Base-by-base conservation (phyloP, 768 basidiomycete genomes). In the Amylocystis lapponica region DNA sequence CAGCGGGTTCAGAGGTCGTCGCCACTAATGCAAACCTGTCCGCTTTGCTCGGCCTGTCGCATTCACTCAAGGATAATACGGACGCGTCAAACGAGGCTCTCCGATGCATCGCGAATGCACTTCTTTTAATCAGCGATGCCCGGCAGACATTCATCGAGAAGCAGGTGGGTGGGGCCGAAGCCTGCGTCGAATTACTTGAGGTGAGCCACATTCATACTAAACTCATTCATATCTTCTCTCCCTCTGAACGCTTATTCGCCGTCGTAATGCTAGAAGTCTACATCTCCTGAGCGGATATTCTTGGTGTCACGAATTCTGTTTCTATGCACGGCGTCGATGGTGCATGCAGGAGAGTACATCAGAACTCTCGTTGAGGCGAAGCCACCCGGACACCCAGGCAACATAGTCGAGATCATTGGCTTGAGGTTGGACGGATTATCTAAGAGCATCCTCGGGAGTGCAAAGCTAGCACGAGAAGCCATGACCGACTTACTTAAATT, bases 401-500 rank as follows among this genome's bases (percentile, higher is more conserved):
- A 72, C n/a, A 68, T 84, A 31, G 62, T 81, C 36, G 83, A 87
- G 17, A 72, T 84, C 39, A 71, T 89, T 19, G 66, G 62, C 12
- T 42, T 63, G 12, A 85, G 85, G 50, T 66, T 87, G 14, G 86
- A 86, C 46, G 59, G 71, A 25, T 66, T 86, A 23, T 63, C 68
- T 3, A 62, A 58, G 31, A 65, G 62, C 37, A 67, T 84, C 46
- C 68, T 78, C 31, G 63, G 67, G 30, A 73, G 78, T 45, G 56
- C 71, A 16, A 68, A 74, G 48, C 69, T 78, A 66, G 69, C 79
- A 23, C 74, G 72, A 51, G 86, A 89, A 43, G 89, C 92, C 2
- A 74, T 86, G 67, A 73, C 76, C 3, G 93, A 97, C 61, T 58
- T 92, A 20, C 72, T 97, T 43, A 97, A 97, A 58, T 71, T 92